phyloP scores from a whole-genome alignment of 805 yeast genomes.

The Nakazawaea holstii region DNA sequence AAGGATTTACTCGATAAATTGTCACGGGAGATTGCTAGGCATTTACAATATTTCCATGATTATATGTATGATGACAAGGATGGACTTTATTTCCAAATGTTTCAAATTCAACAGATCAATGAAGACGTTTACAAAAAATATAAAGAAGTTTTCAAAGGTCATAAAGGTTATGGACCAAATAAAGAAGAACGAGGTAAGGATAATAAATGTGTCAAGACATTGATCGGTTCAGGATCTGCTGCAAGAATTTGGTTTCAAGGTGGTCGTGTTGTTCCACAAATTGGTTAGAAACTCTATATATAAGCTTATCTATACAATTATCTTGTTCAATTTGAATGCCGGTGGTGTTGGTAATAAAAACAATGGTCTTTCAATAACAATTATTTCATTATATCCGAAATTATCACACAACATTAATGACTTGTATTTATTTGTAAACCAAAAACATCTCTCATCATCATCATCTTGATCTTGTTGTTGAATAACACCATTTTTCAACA shows the following conservation, averaged over 20 bases:
- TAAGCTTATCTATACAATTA: constrained; percentile 30
- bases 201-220: constrained; percentile 38
- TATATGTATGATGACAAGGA: constrained; percentile 53
- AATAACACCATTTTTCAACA: constrained; percentile 11
- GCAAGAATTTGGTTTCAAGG: constrained; percentile 67
- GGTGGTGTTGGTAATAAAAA: constrained; percentile 51
- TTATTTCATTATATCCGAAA: constrained; percentile 50
- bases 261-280: constrained; percentile 45
- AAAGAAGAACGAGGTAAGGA: constrained; percentile 46
- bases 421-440: constrained; percentile 71
- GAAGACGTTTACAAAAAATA: constrained; percentile 45
- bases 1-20: constrained; percentile 24
- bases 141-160: constrained; percentile 48
- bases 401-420: constrained; percentile 60
- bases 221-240: constrained; percentile 63
- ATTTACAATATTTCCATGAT: constrained; percentile 50
- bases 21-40: constrained; percentile 43
- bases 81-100: constrained; percentile 53
- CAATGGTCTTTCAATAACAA: constrained; percentile 74
- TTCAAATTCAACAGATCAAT: constrained; percentile 53
- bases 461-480: constrained; percentile 16
- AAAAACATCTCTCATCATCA: constrained; percentile 45
- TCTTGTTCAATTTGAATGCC: constrained; percentile 60
- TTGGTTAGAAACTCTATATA: constrained; percentile 11
- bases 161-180: constrained; percentile 43